phyloP scores from a whole-genome alignment of 257 asterid species.

The Thymus quinquecostatus region DNA sequence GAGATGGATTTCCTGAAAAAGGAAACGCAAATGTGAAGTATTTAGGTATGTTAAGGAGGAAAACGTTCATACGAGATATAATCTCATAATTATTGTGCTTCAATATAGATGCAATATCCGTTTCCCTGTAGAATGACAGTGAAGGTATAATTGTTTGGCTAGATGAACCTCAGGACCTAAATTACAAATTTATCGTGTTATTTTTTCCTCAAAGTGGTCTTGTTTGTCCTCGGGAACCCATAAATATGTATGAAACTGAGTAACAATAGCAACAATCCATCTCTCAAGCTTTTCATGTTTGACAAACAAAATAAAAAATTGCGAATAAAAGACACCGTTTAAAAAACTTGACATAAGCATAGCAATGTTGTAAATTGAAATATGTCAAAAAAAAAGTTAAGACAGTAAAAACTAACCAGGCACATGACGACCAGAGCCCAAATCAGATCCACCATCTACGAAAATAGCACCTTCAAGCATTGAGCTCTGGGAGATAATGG shows the following conservation, averaged over 20 bases:
- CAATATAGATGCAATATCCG: not conserved
- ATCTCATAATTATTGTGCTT: not conserved
- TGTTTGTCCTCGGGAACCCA: not conserved
- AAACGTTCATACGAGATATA: not conserved
- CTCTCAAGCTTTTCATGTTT: conserved; percentile 9
- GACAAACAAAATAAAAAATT: not conserved
- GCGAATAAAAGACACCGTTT: not conserved
- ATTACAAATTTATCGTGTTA: not conserved
- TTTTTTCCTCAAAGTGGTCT: not conserved
- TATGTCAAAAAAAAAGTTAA: conserved; percentile 2
- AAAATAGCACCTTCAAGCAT: conserved; percentile 82
- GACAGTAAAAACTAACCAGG: conserved; percentile 68
- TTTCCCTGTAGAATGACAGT: not conserved
- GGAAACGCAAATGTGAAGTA: not conserved
- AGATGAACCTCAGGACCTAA: not conserved
- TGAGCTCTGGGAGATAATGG: conserved; percentile 51
- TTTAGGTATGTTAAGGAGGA: not conserved
- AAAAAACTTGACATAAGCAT: conserved; percentile 17
- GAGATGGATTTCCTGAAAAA: conserved; percentile 79
- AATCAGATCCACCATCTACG: conserved; percentile 90
- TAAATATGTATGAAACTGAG: not conserved
- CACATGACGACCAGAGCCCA: conserved; percentile 89
- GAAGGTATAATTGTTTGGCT: not conserved
- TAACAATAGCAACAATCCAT: not conserved
- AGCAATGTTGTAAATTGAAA: not conserved